A percentile compares a stretch with the other conserved stretches of the same genome.
These are phyloP conservation scores for Knoxdaviesia capensis DNA, from an alignment of 2,329 filamentous ascomycete genomes.

Conservation along the genomic window DNA sequence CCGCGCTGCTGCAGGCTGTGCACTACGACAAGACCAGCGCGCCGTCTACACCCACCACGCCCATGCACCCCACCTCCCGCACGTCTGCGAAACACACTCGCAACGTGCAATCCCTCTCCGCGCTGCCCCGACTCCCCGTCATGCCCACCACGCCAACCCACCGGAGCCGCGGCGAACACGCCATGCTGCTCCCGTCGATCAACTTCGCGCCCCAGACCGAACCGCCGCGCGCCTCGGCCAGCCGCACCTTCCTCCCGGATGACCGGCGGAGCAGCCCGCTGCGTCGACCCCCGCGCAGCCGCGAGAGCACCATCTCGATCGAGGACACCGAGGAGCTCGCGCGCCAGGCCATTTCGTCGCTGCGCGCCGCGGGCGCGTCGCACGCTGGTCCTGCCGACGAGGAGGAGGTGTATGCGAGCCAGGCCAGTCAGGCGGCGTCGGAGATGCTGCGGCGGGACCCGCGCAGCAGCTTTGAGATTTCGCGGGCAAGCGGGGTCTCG, in stretches of 20 bases:
- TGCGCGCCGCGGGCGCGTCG: constrained; percentile 23
- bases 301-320: constrained; percentile 68
- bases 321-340: constrained; percentile 38
- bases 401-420: constrained; percentile 34
- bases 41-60: constrained; percentile 44
- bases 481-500: not conserved
- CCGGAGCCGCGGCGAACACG: constrained; percentile 25
- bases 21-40: constrained; percentile 54
- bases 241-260: constrained; percentile 20
- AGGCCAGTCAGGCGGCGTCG: constrained; percentile 49
- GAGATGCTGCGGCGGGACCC: constrained; percentile 48
- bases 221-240: constrained; percentile 18
- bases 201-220: constrained; percentile 42
- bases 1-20: constrained; percentile 61
- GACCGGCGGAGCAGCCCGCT: constrained; percentile 13
- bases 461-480: constrained; percentile 26
- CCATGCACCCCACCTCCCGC: constrained; percentile 12
- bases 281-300: constrained; percentile 36
- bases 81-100: constrained; percentile 40
- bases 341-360: constrained; percentile 30
- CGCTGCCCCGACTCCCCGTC: constrained; percentile 58
- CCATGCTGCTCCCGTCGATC: constrained; percentile 38
- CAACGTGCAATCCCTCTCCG: constrained; percentile 67
- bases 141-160: constrained; percentile 38
- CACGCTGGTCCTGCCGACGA: constrained; percentile 12